Conservation (phyloP, 495 filamentous ascomycete genomes). For the Sabuloglossum arenarium region DNA sequence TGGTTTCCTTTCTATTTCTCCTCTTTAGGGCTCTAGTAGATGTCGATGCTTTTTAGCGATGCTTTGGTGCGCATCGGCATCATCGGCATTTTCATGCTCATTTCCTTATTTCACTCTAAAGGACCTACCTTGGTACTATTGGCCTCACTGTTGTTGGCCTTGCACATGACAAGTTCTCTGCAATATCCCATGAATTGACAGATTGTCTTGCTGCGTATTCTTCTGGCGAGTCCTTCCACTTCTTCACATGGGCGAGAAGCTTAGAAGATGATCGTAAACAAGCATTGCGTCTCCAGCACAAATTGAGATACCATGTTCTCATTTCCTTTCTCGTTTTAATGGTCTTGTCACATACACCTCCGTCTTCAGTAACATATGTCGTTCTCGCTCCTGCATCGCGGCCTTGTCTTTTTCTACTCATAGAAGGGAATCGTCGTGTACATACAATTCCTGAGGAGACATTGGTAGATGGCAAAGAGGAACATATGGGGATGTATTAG, state of each 20-base stretch:
- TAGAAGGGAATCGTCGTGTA: neutral
- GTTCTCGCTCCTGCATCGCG: neutral
- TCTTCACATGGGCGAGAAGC: neutral
- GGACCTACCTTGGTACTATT: neutral
- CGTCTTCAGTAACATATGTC: neutral
- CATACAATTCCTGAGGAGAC: too few species aligned
- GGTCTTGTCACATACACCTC: neutral
- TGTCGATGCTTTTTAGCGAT: neutral
- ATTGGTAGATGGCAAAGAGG: neutral
- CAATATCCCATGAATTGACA: neutral
- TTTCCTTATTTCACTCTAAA: neutral
- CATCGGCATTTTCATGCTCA: neutral
- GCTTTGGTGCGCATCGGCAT: neutral
- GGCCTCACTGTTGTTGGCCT: neutral
- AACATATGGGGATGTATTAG: neutral
- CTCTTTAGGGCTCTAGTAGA: neutral
- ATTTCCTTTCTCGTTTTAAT: neutral
- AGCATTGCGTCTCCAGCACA: neutral
- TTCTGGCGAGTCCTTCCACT: neutral
- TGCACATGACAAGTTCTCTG: neutral
- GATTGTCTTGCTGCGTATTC: neutral
- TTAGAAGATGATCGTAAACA: neutral
- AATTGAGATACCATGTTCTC: neutral
- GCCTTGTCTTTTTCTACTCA: neutral
- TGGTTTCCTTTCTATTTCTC: neutral